Conservation (phyloP, 2,329 filamentous ascomycete genomes). For the Neonectria coccinea region DNA sequence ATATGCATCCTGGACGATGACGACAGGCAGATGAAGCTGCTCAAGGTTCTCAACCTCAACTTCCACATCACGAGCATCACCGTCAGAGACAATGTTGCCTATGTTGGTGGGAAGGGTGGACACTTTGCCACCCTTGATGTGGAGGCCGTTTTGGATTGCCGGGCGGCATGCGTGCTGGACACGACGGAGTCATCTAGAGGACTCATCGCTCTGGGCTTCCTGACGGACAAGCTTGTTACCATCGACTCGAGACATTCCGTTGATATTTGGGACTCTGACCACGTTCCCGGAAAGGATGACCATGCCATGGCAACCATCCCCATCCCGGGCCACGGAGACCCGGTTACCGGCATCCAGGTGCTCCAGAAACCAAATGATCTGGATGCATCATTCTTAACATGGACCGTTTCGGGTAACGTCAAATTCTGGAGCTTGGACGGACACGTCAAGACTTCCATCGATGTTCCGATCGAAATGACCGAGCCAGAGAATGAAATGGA, state of each 20-base stretch:
- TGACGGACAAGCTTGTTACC: conserved; percentile 75
- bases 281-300: conserved; percentile 55
- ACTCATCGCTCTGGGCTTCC: conserved; percentile 76
- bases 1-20: conserved; percentile 89
- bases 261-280: conserved; percentile 69
- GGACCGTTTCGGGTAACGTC: conserved; percentile 84
- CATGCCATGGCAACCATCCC: conserved; percentile 60
- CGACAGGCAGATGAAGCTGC: conserved; percentile 76
- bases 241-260: conserved; percentile 83
- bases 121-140: conserved; percentile 67
- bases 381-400: conserved; percentile 85
- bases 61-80: conserved; percentile 78
- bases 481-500: conserved; percentile 63
- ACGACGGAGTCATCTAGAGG: conserved; percentile 55
- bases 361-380: conserved; percentile 70
- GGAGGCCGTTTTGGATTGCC: conserved; percentile 59
- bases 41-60: conserved; percentile 72
- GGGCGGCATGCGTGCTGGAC: conserved; percentile 54
- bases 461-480: conserved; percentile 76
- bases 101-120: conserved; percentile 77
- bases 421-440: conserved; percentile 86
- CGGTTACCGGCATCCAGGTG: conserved; percentile 78
- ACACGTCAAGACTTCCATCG: conserved; percentile 71
- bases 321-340: conserved; percentile 72
- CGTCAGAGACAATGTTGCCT: conserved; percentile 68